A percentile compares a stretch with the other conserved stretches of the same genome.
Evolutionary conservation across 2,329 filamentous ascomycete genomes (phyloP).

Genomic region (Ophiostoma sp.): DNA sequence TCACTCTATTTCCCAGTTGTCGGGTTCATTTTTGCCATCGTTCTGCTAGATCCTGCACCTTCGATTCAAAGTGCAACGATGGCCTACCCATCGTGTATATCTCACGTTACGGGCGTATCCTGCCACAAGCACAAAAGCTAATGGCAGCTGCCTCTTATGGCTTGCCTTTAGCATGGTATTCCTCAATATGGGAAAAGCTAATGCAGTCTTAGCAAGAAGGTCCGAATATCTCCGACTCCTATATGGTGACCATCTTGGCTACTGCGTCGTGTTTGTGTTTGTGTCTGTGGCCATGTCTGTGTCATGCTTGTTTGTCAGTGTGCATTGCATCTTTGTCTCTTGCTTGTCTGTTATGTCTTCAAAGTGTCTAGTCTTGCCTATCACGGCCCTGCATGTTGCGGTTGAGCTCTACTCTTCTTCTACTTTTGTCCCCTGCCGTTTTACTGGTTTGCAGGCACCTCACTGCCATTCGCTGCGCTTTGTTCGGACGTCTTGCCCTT

Average conservation of each 20-base stretch:
- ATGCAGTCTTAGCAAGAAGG: not conserved
- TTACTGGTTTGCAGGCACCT: too few relatives aligned
- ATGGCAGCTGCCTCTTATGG: not conserved
- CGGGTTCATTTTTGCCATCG: not conserved
- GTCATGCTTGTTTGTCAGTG: not conserved
- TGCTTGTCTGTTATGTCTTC: not conserved
- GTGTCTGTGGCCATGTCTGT: not conserved
- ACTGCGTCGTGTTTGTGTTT: not conserved
- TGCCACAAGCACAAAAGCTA: not conserved
- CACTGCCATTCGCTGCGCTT: too few relatives aligned
- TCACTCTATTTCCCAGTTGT: not conserved
- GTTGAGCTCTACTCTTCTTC: too few relatives aligned
- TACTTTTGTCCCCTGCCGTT: too few relatives aligned
- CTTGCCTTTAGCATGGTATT: not conserved
- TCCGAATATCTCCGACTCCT: not conserved
- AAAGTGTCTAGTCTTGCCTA: not conserved
- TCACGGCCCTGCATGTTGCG: too few relatives aligned
- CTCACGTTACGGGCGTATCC: slow-evolving; percentile 2
- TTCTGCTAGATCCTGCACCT: slow-evolving; percentile 9
- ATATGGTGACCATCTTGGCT: not conserved
- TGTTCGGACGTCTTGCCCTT: too few relatives aligned
- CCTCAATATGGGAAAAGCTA: not conserved
- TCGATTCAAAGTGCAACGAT: not conserved
- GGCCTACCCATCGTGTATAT: not conserved
- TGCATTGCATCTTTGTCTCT: not conserved